Evolutionary conservation across 2,329 filamentous ascomycete genomes (phyloP).

Genomic region (Colletotrichum sp.): DNA sequence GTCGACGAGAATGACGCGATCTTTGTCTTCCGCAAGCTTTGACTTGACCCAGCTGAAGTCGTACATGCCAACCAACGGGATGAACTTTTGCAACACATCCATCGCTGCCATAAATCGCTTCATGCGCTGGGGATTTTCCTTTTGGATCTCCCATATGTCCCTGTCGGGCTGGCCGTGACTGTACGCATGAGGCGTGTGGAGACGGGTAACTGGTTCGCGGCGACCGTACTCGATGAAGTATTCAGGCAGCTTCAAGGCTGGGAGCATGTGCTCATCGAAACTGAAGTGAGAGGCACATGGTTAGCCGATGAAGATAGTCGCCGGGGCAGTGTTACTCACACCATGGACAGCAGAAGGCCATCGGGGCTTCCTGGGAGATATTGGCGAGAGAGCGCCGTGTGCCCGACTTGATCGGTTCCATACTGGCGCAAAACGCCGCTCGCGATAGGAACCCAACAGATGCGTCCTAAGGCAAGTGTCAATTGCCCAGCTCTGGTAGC

Average conservation of each 20-base stretch:
- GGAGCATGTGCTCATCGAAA: constrained; percentile 28
- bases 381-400: constrained; percentile 25
- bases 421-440: constrained; percentile 23
- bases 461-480: constrained; percentile 13
- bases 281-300: not conserved
- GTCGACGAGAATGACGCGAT: constrained; percentile 33
- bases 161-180: constrained; percentile 29
- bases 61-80: constrained; percentile 31
- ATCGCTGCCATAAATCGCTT: constrained; percentile 32
- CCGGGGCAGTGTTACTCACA: not conserved
- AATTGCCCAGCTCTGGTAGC: fast-evolving
- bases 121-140: constrained; percentile 26
- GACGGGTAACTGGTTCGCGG: constrained; percentile 30
- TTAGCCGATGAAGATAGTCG: too few relatives aligned
- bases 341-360: constrained; percentile 17
- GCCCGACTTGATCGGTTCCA: constrained; percentile 24
- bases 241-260: constrained; percentile 27
- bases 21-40: not conserved
- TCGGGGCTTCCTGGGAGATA: constrained; percentile 15
- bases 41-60: constrained; percentile 33
- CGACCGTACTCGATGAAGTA: constrained; percentile 37
- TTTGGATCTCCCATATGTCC: constrained; percentile 35
- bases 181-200: constrained; percentile 31
- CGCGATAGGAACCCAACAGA: constrained; percentile 24
- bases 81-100: constrained; percentile 24